Percentiles rank a stretch among this genome's conserved stretches.
phyloP scores from a whole-genome alignment of 176 grass and related monocot genomes.

The Avena eriantha region DNA sequence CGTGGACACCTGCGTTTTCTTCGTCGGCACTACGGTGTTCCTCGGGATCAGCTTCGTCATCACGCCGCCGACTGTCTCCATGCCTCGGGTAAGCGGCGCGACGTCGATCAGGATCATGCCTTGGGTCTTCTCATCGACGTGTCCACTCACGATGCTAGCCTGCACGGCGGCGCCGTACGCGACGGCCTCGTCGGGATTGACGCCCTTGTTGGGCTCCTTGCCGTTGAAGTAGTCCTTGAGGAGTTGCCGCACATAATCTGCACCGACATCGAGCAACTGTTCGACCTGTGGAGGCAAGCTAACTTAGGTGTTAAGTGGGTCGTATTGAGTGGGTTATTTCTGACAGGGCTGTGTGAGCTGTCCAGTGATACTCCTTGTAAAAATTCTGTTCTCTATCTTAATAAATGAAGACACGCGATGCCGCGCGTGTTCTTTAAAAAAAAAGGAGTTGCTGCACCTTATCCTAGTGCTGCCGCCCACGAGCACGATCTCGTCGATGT shows the following conservation, averaged over 20 bases:
- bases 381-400: no score
- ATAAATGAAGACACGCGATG: no score
- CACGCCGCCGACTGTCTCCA: slow-evolving; percentile 1
- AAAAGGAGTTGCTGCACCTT: no score
- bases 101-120: neutral
- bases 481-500: slow-evolving; percentile 18
- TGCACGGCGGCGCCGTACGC: slow-evolving; percentile 25
- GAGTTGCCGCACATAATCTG: neutral
- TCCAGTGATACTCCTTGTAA: no score
- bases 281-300: no score
- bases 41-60: slow-evolving; percentile 16
- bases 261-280: no score
- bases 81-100: slow-evolving; percentile 2
- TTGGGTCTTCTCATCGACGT: slow-evolving; percentile 5
- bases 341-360: no score
- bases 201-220: slow-evolving; percentile 21
- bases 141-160: slow-evolving; percentile 1
- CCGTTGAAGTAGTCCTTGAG: slow-evolving; percentile 29
- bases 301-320: no score
- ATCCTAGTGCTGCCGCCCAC: slow-evolving; percentile 9
- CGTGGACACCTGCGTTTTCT: slow-evolving; percentile 7
- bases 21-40: neutral
- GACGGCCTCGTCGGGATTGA: slow-evolving; percentile 18
- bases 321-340: no score
- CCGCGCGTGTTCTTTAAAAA: no score